Percentiles rank a stretch among this genome's conserved stretches.
Evolutionary conservation across 2,329 filamentous ascomycete species (phyloP).

Genomic region (Lachnellula subtilissima): DNA sequence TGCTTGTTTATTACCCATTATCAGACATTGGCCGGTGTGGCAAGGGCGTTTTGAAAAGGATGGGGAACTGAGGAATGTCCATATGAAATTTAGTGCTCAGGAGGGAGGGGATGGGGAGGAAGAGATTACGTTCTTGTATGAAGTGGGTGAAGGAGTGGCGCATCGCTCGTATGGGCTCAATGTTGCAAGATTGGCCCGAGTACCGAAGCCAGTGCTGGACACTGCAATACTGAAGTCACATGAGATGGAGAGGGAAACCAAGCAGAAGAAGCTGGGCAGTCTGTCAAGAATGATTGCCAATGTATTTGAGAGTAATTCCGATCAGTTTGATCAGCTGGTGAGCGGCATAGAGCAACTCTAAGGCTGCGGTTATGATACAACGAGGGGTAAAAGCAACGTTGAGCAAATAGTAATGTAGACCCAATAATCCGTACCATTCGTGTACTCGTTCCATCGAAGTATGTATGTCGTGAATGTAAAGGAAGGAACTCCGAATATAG

Average conservation of each 20-base stretch:
- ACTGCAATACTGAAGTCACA: constrained; percentile 73
- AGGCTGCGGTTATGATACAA: constrained; percentile 8
- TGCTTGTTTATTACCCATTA: constrained; percentile 98
- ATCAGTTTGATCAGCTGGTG: constrained; percentile 26
- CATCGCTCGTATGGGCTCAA: constrained; percentile 94
- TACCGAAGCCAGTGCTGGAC: constrained; percentile 73
- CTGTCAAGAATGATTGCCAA: constrained; percentile 25
- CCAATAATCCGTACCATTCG: neutral
- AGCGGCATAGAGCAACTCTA: constrained; percentile 54
- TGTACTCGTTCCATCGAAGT: neutral
- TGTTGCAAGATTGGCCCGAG: constrained; percentile 78
- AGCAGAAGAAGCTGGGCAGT: constrained; percentile 50
- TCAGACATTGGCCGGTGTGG: constrained; percentile 72
- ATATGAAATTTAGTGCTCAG: constrained; percentile 74
- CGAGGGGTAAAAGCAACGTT: constrained; percentile 3
- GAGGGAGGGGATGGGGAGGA: constrained; percentile 49
- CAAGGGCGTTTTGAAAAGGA: constrained; percentile 60
- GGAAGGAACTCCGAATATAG: neutral
- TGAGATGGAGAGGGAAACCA: constrained; percentile 73
- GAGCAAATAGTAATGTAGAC: constrained; percentile 18
- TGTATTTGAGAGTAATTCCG: constrained; percentile 20
- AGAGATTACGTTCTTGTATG: constrained; percentile 91
- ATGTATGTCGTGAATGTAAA: constrained; percentile 1
- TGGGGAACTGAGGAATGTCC: constrained; percentile 72
- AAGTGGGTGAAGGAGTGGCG: constrained; percentile 84